These are phyloP conservation scores for Carallia brachiata DNA, from an alignment of 345 rosid species.

Conservation along the genomic window DNA sequence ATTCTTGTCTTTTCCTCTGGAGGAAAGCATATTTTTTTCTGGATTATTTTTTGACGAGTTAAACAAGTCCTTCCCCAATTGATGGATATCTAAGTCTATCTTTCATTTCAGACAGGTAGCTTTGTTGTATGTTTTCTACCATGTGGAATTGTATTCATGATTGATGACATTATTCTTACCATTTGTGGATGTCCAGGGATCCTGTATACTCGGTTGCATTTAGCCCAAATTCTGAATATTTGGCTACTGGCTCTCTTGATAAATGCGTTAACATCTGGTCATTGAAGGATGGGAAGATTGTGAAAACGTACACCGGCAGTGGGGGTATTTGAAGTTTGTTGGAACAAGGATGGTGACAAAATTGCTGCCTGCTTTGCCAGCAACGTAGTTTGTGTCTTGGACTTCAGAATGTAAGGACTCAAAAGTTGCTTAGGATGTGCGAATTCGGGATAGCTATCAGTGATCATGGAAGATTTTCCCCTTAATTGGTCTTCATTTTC, in stretches of 20 bases:
- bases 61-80: too few relatives aligned
- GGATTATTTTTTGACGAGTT: too few relatives aligned
- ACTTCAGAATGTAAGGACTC: conserved; percentile 67
- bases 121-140: too few relatives aligned
- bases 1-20: too few relatives aligned
- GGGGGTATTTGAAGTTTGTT: conserved; percentile 95
- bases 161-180: background rate
- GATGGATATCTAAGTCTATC: too few relatives aligned
- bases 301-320: conserved; percentile 82
- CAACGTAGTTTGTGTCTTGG: conserved; percentile 80
- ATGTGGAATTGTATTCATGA: too few relatives aligned
- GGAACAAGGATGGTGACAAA: conserved; percentile 97
- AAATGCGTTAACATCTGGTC: conserved; percentile 92
- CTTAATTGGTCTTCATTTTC: background rate
- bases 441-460: background rate
- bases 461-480: background rate
- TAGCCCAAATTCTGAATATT: conserved; percentile 94
- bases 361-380: conserved; percentile 94
- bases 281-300: conserved; percentile 79
- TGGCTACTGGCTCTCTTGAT: conserved; percentile 95
- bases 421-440: background rate
- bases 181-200: conserved; percentile 47
- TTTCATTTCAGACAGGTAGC: too few relatives aligned
- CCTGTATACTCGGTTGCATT: conserved; percentile 94
- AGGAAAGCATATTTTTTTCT: too few relatives aligned